Evolutionary conservation across 768 basidiomycete species (phyloP).

Genomic region (Xanthoconium purpureum): DNA sequence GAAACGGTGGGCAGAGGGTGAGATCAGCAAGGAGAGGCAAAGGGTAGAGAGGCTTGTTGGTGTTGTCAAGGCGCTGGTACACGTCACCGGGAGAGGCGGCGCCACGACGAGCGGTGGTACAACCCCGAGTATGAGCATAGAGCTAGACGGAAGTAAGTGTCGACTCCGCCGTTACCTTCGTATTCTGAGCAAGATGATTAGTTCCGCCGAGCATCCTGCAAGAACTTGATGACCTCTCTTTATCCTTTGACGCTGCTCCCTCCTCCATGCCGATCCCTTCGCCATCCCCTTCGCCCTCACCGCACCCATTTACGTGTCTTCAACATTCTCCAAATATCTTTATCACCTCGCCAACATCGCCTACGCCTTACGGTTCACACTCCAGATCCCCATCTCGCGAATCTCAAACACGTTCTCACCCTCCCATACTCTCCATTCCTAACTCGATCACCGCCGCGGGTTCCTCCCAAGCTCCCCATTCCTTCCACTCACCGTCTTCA

Average conservation of each 20-base stretch:
- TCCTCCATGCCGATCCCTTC: conserved; percentile 21
- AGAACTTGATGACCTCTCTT: conserved; percentile 28
- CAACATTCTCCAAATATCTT: conserved; percentile 61
- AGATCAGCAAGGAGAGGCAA: conserved; percentile 55
- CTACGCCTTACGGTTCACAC: conserved; percentile 30
- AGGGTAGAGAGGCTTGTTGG: conserved; percentile 60
- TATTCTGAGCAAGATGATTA: conserved; percentile 7
- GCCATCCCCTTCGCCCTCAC: conserved; percentile 29
- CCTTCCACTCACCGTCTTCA: conserved; percentile 29
- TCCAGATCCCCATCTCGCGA: conserved; percentile 21
- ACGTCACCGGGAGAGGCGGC: conserved; percentile 48
- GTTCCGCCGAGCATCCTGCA: conserved; percentile 22
- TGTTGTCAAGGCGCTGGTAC: conserved; percentile 61
- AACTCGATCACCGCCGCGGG: not conserved
- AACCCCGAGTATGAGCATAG: not conserved
- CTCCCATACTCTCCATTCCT: conserved; percentile 13
- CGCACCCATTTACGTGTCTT: conserved; percentile 11
- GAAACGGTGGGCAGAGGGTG: conserved; percentile 29
- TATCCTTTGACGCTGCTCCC: conserved; percentile 22
- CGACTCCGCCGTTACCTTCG: not conserved
- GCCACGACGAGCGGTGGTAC: not conserved
- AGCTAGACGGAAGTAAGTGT: conserved; percentile 17
- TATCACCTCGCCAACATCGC: conserved; percentile 60
- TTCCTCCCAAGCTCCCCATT: not conserved
- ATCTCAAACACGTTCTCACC: conserved; percentile 12